phyloP scores from a whole-genome alignment of 2,329 filamentous ascomycete species.

The Alternaria viburni region DNA sequence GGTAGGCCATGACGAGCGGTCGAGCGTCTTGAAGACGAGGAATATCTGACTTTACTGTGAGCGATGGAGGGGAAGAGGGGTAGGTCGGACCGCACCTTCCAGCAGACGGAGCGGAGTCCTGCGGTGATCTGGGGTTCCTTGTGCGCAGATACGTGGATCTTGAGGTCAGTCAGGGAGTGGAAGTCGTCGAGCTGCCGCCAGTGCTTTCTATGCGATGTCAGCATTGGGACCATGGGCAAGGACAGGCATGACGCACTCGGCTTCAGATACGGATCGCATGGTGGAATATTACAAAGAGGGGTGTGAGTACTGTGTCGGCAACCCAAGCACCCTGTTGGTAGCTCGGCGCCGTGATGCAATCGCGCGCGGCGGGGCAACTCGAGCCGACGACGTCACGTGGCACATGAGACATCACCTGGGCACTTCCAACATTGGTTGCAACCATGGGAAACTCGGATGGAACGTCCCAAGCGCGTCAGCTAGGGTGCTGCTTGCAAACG shows the following conservation, averaged over 20 bases:
- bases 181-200: slow-evolving; percentile 47
- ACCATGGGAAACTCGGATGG: not conserved
- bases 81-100: slow-evolving; percentile 69
- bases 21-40: slow-evolving; percentile 73
- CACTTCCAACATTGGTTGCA: not conserved
- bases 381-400: slow-evolving; percentile 19
- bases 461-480: not conserved
- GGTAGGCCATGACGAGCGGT: slow-evolving; percentile 71
- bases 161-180: slow-evolving; percentile 46
- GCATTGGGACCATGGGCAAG: not conserved
- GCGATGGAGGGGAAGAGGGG: not conserved
- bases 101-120: slow-evolving; percentile 85
- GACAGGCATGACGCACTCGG: slow-evolving; percentile 31
- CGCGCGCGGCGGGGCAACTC: slow-evolving; percentile 27
- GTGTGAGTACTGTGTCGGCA: slow-evolving; percentile 14
- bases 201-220: slow-evolving; percentile 38
- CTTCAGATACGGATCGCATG: slow-evolving; percentile 44
- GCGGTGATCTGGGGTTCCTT: slow-evolving; percentile 54
- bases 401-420: not conserved
- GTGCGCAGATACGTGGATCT: slow-evolving; percentile 47
- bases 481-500: not conserved
- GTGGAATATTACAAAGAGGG: slow-evolving; percentile 12
- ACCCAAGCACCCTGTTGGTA: slow-evolving; percentile 42
- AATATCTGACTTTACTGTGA: slow-evolving; percentile 65
- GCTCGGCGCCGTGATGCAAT: slow-evolving; percentile 24